A percentile compares a stretch with the other conserved stretches of the same genome.
Conservation (phyloP, 768 basidiomycete genomes). For the Kwoniella sp. region DNA sequence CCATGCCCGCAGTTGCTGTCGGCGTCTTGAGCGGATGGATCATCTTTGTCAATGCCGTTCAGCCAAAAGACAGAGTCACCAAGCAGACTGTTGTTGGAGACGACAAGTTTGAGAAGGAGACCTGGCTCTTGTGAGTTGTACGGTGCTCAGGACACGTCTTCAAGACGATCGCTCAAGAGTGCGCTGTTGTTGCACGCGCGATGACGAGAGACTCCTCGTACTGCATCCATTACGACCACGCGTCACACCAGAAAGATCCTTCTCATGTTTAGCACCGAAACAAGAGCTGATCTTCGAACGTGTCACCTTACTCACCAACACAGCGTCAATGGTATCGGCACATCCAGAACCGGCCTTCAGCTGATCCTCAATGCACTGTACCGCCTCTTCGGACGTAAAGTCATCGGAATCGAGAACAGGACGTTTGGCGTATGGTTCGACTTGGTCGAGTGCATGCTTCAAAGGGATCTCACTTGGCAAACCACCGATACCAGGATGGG, state of each 20-base stretch:
- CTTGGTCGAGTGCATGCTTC: conserved; percentile 44
- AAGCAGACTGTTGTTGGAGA: conserved; percentile 14
- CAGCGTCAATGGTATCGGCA: conserved; percentile 46
- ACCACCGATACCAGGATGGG: conserved; percentile 31
- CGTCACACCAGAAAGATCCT: too few relatives aligned
- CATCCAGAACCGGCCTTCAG: conserved; percentile 33
- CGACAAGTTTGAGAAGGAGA: conserved; percentile 25
- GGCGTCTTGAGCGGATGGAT: not conserved
- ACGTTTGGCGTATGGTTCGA: conserved; percentile 48
- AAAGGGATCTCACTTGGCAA: conserved; percentile 39
- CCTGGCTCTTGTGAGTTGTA: conserved; percentile 42
- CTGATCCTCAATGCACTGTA: conserved; percentile 35
- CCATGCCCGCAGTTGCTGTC: not conserved
- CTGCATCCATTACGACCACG: too few relatives aligned
- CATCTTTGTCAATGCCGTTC: not conserved
- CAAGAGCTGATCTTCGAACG: too few relatives aligned
- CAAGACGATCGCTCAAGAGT: too few relatives aligned
- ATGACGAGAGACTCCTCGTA: too few relatives aligned
- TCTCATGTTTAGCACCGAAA: not conserved
- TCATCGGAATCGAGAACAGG: conserved; percentile 44
- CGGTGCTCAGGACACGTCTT: too few relatives aligned
- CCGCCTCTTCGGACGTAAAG: conserved; percentile 31
- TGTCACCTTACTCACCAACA: too few relatives aligned
- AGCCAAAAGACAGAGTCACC: conserved; percentile 9
- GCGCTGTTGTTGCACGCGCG: too few relatives aligned